Conservation (phyloP, 441 rosid genomes). For the Biscutella laevigata region DNA sequence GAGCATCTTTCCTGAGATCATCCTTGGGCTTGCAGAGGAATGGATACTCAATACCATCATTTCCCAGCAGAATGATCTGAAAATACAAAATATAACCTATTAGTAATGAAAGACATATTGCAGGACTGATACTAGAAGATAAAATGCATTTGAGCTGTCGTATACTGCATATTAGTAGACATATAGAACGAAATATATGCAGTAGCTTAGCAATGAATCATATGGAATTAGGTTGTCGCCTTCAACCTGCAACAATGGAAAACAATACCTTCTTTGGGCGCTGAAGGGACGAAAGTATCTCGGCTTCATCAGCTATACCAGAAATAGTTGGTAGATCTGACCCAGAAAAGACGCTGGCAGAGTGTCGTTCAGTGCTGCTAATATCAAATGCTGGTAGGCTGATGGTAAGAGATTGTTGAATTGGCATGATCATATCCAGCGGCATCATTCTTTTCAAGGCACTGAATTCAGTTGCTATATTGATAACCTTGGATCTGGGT, state of each 20-base stretch:
- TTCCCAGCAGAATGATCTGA: constrained; percentile 85
- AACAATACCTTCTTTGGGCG: constrained; percentile 77
- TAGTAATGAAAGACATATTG: not conserved
- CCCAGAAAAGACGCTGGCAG: constrained; percentile 66
- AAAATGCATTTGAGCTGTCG: not conserved
- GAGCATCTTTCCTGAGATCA: constrained; percentile 99
- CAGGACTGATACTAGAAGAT: constrained; percentile 2
- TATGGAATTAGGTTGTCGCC: not conserved
- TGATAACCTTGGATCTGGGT: constrained; percentile 71
- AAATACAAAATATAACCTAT: constrained; percentile 16
- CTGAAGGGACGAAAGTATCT: constrained; percentile 99
- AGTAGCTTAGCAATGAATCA: not conserved
- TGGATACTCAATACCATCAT: constrained; percentile 90
- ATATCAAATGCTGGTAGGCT: constrained; percentile 60
- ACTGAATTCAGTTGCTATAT: constrained; percentile 92
- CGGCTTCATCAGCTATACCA: constrained; percentile 93
- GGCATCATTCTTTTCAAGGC: constrained; percentile 99
- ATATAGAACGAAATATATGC: not conserved
- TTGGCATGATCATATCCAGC: constrained; percentile 84
- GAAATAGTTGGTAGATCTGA: constrained; percentile 84
- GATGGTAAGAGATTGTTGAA: constrained; percentile 88
- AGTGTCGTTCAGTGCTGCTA: constrained; percentile 37
- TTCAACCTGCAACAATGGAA: not conserved
- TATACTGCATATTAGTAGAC: constrained; percentile 5
- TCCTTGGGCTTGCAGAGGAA: constrained; percentile 99